Evolutionary conservation across 495 filamentous ascomycete genomes (phyloP), one percentile per base, ranked within the genome.

Genomic region (Aspergillus conjunctus): DNA sequence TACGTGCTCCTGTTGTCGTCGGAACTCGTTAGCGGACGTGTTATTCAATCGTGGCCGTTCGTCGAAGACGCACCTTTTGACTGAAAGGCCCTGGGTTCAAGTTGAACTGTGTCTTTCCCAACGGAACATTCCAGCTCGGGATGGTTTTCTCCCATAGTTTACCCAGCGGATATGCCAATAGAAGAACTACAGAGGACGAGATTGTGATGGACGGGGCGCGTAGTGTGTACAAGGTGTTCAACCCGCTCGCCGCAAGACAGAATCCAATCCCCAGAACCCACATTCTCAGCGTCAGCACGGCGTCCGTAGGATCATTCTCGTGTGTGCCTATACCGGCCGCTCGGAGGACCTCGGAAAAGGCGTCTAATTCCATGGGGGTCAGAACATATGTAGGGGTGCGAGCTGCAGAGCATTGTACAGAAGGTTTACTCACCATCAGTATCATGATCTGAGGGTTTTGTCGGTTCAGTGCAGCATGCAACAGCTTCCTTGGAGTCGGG

Each of bases 31-130:
- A 31, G 9, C 20, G 8, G n/a, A n/a, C 50, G 22, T 32, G 21
- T 2, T 51, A 12, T 26, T 26, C 26, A 2, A 26, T 5, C 26
- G 26, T n/a, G 22, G 12, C 3, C 7, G 14, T 18, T 18, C 9
- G 3, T 9, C 11, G 8, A 10, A 30, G 17, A 20, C 21, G 21
- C 62, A 60, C 70, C 59, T 72, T 71, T 76, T 66, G 80, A 66
- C 87, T 89, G 72, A 90, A 90, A n/a, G 82, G 83, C 0, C 86
- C 85, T 0, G 85, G 86, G 63, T 89, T 89, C 20, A 89, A 67
- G 20, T 74, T 79, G 68, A 79, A 85, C 14, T 68, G 69, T 43
- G 77, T 56, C 11, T 77, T 76, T 32, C 85, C 81, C 3, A 82
- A 69, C 18, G 63, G 77, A 49, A 86, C 70, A 37, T 77, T 70